Evolutionary conservation across 345 rosid genomes (phyloP), one percentile per base, ranked within the genome.

Genomic region (Eucalyptus melliodora): DNA sequence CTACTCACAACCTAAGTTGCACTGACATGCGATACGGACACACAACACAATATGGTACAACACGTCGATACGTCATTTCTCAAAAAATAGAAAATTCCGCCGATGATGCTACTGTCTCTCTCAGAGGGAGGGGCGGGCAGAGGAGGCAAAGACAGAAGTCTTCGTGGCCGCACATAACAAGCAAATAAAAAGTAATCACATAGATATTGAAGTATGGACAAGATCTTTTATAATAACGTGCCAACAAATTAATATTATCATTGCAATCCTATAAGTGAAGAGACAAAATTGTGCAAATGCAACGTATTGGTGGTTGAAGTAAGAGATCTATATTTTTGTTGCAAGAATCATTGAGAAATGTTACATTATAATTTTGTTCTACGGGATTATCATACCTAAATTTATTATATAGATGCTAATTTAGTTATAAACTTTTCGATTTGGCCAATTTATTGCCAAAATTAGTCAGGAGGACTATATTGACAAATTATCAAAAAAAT

Each of bases 21-120:
- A 50, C 1, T 0, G 51, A 50, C 16, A 49, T 0, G 16, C 0
- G 1, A 49, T 1, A 49, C 50, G 16, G 16, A 50, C 7, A 50
- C 17, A 3, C 17, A 14, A 50, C 16, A 50, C 51, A 0, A 50
- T 0, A 14, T 14, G 51, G 1, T 3, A 50, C 1, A 14, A 50
- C 6, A 50, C 7, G 6, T 50, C 7, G 51, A 15, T 1, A 50
- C 7, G 1, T 50, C 1, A 15, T 50, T 15, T 50, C 1, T 50
- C 1, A 7, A 53, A 53, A 53, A 53, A 53, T 50, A 15, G 17
- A 2, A 0, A 50, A 15, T 50, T 50, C n/a, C n/a, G 10, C 59
- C 59, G 24, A 8, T 10, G 59, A 53, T 53, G 5, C 24, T 53
- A 53, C 59, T 2, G 24, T 19, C 59, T 53, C 59, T 19, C 59